Evolutionary conservation across 805 yeast genomes (phyloP), one percentile per base, ranked within the genome.

Genomic region (Saccharomycopsis selenospora): DNA sequence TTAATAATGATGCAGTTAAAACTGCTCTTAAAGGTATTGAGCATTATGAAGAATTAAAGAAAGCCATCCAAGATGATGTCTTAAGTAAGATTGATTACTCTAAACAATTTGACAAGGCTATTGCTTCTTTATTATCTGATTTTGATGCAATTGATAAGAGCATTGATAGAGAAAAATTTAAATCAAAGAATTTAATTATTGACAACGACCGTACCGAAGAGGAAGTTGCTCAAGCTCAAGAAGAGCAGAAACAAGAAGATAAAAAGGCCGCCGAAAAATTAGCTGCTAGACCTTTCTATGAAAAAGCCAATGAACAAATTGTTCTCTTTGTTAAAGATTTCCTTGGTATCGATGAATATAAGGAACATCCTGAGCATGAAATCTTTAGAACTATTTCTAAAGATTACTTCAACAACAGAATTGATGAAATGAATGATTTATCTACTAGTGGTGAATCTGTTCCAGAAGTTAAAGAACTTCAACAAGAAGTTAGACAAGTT

Each of bases 1-100:
- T 82, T 66, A 85, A 85, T 59, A 90, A 85, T 62, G 70, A 74
- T 7, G 85, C 82, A 0, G 91, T 85, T 5, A 82, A 81, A 57
- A 71, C 66, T 13, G 76, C 85, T 0, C 81, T 82, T 3, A 65
- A 68, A 22, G 58, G 68, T 0, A 82, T 64, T 59, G 76, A 75
- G 41, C 77, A 79, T 53, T 78, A 74, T 26, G 28, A 36, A 8
- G 49, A 25, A 8, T 36, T 52, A 1, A 52, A 49, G 42, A 26
- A 49, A n/a, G 13, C 22, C 6, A 45, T 45, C 23, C 55, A 52
- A 40, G 51, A 49, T 14, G 43, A 49, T 14, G 44, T 52, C 18
- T 36, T 52, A 10, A 30, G 49, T 17, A 52, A 52, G 30, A 52
- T 52, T 28, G 55, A 52, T 42, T 52, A 52, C 40, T 45, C 38